phyloP scores from a whole-genome alignment of 129 eudicot species.

The Helichrysum umbraculigerum region DNA sequence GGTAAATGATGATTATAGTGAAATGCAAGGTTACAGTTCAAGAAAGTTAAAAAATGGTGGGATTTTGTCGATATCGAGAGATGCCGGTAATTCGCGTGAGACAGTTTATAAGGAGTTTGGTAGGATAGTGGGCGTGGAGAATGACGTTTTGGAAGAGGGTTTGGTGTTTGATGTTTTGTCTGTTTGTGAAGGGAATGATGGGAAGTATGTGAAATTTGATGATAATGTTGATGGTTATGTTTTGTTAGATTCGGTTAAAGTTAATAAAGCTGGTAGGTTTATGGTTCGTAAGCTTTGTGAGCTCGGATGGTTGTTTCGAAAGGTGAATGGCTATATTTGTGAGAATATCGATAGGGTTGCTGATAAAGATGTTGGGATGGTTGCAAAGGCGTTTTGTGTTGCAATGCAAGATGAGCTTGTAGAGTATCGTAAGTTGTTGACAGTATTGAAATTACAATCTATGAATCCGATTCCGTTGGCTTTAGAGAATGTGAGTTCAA shows the following conservation, averaged over 20 bases:
- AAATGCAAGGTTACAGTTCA: conserved; percentile 3
- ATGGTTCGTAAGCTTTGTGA: conserved; percentile 70
- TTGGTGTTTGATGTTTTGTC: conserved; percentile 83
- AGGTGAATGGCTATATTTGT: conserved; percentile 59
- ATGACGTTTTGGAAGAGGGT: conserved; percentile 71
- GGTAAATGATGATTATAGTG: conserved; percentile 1
- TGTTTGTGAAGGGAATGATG: conserved; percentile 83
- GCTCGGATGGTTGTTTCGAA: conserved; percentile 82
- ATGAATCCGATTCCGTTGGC: conserved; percentile 72
- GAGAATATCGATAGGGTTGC: conserved; percentile 53
- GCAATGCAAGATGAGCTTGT: conserved; percentile 79
- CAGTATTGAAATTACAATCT: conserved; percentile 71
- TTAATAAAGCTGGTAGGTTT: conserved; percentile 53
- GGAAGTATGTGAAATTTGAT: conserved; percentile 69
- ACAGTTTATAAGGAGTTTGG: conserved; percentile 57
- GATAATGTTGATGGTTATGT: conserved; percentile 58
- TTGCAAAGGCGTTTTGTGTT: conserved; percentile 71
- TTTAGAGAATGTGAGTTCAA: conserved; percentile 46
- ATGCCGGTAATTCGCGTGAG: conserved; percentile 46
- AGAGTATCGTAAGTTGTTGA: conserved; percentile 67
- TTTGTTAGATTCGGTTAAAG: conserved; percentile 47
- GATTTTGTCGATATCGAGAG: conserved; percentile 57
- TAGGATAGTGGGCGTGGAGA: conserved; percentile 52
- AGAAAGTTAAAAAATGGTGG: conserved; percentile 58
- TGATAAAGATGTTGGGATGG: conserved; percentile 55